Evolutionary conservation across 2,329 filamentous ascomycete species (phyloP).

Genomic region (Penicillium janthinellum): DNA sequence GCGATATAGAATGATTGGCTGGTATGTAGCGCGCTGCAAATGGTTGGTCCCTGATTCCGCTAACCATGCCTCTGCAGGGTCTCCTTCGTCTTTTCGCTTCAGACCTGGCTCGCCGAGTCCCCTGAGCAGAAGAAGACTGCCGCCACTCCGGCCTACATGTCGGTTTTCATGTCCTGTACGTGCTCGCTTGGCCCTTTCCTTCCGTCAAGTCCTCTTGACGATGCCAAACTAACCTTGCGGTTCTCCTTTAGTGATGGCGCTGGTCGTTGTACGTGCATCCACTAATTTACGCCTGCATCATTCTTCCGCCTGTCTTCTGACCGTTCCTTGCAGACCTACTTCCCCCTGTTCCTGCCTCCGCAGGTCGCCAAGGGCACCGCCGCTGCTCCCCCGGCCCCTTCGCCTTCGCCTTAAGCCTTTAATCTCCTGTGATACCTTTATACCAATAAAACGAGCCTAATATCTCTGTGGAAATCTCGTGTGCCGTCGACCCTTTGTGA

Average conservation of each 20-base stretch:
- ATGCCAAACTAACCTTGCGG: conserved; percentile 17
- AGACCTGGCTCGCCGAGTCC: conserved; percentile 52
- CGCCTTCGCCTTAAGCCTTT: conserved; percentile 42
- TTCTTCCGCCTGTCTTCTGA: conserved; percentile 13
- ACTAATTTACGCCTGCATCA: background rate
- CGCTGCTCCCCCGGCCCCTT: conserved; percentile 53
- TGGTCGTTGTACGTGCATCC: conserved; percentile 50
- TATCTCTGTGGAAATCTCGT: background rate
- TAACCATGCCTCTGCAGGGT: conserved; percentile 40
- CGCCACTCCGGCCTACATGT: conserved; percentile 71
- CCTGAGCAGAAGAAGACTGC: conserved; percentile 59
- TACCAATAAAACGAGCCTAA: conserved; percentile 9
- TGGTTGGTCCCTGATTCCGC: conserved; percentile 4
- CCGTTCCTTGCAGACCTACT: conserved; percentile 55
- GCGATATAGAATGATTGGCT: conserved; percentile 61
- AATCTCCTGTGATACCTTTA: conserved; percentile 31
- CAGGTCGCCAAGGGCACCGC: conserved; percentile 36
- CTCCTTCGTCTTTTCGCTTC: conserved; percentile 50
- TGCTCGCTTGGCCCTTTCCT: conserved; percentile 22
- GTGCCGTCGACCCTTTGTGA: background rate
- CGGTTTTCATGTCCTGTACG: conserved; percentile 76
- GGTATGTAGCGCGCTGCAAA: conserved; percentile 45
- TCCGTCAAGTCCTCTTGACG: background rate
- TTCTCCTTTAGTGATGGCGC: conserved; percentile 57
- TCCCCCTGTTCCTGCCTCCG: conserved; percentile 66